Base-by-base conservation (phyloP, 1,139 yeast species). In the Taphrina communis region DNA sequence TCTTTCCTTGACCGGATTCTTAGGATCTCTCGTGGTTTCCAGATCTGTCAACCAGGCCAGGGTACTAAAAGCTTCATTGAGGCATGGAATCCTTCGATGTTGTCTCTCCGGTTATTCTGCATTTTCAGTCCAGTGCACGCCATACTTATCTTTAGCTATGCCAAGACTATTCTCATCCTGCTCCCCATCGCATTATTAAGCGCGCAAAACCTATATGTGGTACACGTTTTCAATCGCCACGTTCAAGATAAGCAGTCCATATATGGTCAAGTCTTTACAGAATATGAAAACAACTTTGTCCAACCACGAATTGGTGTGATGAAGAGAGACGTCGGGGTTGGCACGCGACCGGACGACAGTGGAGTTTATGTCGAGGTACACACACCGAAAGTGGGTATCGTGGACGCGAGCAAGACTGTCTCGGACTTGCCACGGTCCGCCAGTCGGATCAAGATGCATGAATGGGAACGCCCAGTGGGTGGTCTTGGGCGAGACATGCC, bases 201-300 rank as follows among this genome's bases (percentile, higher is more conserved):
- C 58, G 73, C 52, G 2, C 73, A 69, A 55, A 38, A 50, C 38
- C 69, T 58, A 12, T 42, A 83, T 7, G 75, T 86, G n/a, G 75
- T 79, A 14, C 75, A 77, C 53, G 78, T 81, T 62, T 89, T 85
- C 74, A 78, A 83, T 44, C 79, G 79, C 2, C 79, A 85, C 69
- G 72, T 86, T 19, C 80, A 82, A 66, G 94, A 89, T 76, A 88
- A 86, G 72, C 85, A 85, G 68, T 80, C 88, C 12, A 75, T 89
- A 7, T 84, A 83, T 72, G 85, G 83, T 71, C 91, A 88, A 73
- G 85, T 86, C 74, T 81, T 87, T 71, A 83, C 82, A 46, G 95
- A 89, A 74, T 87, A 87, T 74, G 84, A 87, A 72, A 78, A 82
- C 55, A 88, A 88, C 75, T 85, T 82, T 72, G 89, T 88, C n/a